Evolutionary conservation across 1,139 yeast species (phyloP).

Genomic region (Pichia norvegensis): DNA sequence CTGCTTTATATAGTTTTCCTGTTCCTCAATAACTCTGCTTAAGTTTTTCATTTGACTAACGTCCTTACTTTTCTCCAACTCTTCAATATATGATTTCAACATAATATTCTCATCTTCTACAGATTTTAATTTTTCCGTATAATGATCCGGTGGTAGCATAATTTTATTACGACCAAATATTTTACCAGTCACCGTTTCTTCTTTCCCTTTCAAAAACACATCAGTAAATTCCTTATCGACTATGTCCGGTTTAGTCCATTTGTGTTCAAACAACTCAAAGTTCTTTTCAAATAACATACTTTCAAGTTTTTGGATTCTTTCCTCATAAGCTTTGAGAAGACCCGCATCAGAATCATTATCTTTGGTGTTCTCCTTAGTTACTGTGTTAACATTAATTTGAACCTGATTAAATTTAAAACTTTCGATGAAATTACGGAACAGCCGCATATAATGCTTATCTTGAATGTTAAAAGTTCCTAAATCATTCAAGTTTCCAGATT

Average conservation of each 20-base stretch:
- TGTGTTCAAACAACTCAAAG: constrained; percentile 41
- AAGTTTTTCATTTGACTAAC: constrained; percentile 21
- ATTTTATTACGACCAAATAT: constrained; percentile 15
- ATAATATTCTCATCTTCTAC: constrained; percentile 27
- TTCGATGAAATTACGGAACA: constrained; percentile 26
- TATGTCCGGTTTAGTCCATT: constrained; percentile 21
- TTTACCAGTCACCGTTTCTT: background rate
- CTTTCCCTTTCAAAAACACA: background rate
- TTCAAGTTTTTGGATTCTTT: constrained; percentile 57
- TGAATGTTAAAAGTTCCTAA: constrained; percentile 25
- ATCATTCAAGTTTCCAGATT: constrained; percentile 21
- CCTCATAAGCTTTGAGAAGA: constrained; percentile 44
- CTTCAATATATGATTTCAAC: constrained; percentile 17
- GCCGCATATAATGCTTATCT: constrained; percentile 24
- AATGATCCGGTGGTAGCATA: constrained; percentile 25
- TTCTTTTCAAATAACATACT: constrained; percentile 60
- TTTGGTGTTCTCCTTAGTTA: constrained; percentile 7
- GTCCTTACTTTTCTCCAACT: constrained; percentile 20
- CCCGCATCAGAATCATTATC: no score
- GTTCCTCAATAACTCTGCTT: constrained; percentile 22
- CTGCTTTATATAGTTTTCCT: constrained; percentile 17
- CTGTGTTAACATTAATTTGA: constrained; percentile 14
- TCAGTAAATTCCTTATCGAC: background rate
- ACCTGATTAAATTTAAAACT: constrained; percentile 29
- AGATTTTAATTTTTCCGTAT: constrained; percentile 30